Evolutionary conservation across 192 early-diverging fungal species (phyloP).

Genomic region (Backusella morwellensis): DNA sequence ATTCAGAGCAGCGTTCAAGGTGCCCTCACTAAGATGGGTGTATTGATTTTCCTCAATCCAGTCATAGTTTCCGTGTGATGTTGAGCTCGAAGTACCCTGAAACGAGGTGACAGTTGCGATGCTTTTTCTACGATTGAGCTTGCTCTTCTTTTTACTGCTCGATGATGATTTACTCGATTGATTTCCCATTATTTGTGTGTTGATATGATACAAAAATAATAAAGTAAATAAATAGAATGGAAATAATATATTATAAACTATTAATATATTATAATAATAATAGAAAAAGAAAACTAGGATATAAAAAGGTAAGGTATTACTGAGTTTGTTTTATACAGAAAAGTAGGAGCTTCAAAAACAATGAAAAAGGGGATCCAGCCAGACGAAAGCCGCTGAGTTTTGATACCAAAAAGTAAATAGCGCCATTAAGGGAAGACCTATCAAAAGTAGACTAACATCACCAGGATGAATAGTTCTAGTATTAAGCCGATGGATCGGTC

Average conservation of each 20-base stretch:
- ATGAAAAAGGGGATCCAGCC: neutral
- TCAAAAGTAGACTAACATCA: neutral
- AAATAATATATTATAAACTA: neutral
- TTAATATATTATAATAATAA: neutral
- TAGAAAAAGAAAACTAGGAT: neutral
- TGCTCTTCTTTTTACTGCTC: slow-evolving; percentile 23
- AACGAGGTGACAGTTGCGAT: slow-evolving; percentile 8
- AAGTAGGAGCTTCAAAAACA: slow-evolving; percentile 1
- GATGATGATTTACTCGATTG: slow-evolving; percentile 31
- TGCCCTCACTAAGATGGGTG: neutral
- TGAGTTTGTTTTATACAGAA: neutral
- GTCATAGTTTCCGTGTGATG: slow-evolving; percentile 28
- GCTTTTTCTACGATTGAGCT: slow-evolving; percentile 6
- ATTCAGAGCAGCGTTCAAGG: slow-evolving; percentile 4
- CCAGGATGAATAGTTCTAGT: neutral
- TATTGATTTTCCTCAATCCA: slow-evolving; percentile 18
- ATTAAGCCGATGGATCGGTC: neutral
- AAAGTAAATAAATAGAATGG: neutral
- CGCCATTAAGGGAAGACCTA: neutral
- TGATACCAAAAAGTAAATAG: neutral
- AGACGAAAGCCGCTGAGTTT: neutral
- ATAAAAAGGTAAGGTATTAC: neutral
- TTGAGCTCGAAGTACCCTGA: slow-evolving; percentile 2
- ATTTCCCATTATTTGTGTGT: slow-evolving; percentile 29
- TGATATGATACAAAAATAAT: neutral